Conservation (phyloP, 2,329 filamentous ascomycete genomes). For the Diaporthe australafricana region DNA sequence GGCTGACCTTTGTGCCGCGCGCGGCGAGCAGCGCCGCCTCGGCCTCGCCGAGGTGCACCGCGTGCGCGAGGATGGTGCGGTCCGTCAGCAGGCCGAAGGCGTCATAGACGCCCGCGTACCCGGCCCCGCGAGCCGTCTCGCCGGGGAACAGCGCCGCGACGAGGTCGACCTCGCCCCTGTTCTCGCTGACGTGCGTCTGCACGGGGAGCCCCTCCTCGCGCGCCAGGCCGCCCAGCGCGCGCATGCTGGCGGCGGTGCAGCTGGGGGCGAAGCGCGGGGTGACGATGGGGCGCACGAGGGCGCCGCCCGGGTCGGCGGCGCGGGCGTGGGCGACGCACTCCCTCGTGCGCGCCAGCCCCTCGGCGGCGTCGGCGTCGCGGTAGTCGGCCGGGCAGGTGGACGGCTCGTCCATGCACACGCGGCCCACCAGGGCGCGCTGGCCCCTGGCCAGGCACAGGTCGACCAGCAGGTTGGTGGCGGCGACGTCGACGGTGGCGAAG, state of each 20-base stretch:
- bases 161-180: conserved; percentile 77
- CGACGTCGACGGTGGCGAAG: conserved; percentile 89
- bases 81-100: conserved; percentile 73
- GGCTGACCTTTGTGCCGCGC: conserved; percentile 75
- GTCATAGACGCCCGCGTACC: conserved; percentile 86
- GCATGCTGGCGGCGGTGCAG: conserved; percentile 71
- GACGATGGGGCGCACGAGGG: conserved; percentile 81
- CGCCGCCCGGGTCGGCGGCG: conserved; percentile 72
- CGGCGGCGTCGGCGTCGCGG: conserved; percentile 74
- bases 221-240: conserved; percentile 73
- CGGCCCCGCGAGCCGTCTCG: conserved; percentile 43
- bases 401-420: conserved; percentile 91
- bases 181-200: conserved; percentile 94
- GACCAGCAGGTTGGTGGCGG: conserved; percentile 90
- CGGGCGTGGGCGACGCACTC: conserved; percentile 74
- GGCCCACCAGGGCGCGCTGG: conserved; percentile 90
- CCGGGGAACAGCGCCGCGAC: conserved; percentile 77
- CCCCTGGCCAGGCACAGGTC: conserved; percentile 83
- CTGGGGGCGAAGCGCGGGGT: conserved; percentile 78
- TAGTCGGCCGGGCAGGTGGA: conserved; percentile 80
- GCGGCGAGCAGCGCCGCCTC: conserved; percentile 75
- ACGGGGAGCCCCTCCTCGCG: conserved; percentile 72
- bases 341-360: conserved; percentile 66
- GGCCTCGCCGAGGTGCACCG: conserved; percentile 76
- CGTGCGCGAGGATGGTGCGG: conserved; percentile 87